A percentile compares a stretch with the other conserved stretches of the same genome.
These are phyloP conservation scores for Alternaria sp. DNA, from an alignment of 2,329 filamentous ascomycete genomes.

Conservation along the genomic window DNA sequence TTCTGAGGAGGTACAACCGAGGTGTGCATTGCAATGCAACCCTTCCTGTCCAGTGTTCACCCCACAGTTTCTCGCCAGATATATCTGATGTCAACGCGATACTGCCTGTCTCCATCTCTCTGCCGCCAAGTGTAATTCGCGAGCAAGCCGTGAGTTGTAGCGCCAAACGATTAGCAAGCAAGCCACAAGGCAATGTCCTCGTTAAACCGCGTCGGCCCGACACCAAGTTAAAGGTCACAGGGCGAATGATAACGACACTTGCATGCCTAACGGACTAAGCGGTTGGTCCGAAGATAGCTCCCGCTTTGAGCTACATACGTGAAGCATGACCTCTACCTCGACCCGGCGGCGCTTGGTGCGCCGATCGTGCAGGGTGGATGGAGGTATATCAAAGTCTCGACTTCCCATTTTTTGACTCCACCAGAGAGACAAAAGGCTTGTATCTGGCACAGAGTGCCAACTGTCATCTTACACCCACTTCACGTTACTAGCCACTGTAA, in stretches of 20 bases:
- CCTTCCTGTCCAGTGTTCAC: slow-evolving; percentile 31
- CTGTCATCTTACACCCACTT: slow-evolving; percentile 34
- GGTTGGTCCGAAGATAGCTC: slow-evolving; percentile 35
- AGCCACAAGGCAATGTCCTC: slow-evolving; percentile 17
- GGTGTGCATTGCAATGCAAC: slow-evolving; percentile 28
- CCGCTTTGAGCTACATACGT: slow-evolving; percentile 27
- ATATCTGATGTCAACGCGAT: slow-evolving; percentile 20
- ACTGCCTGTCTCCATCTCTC: slow-evolving; percentile 14
- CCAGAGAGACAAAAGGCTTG: slow-evolving; percentile 10
- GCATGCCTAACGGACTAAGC: slow-evolving; percentile 23
- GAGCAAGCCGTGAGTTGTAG: slow-evolving; percentile 5
- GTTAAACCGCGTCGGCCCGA: slow-evolving; percentile 27
- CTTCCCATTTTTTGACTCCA: slow-evolving; percentile 27
- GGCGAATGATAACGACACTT: slow-evolving; percentile 29
- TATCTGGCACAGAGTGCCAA: slow-evolving; percentile 22
- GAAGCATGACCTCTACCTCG: slow-evolving; percentile 41
- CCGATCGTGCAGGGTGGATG: slow-evolving; percentile 33
- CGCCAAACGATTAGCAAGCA: slow-evolving; percentile 8
- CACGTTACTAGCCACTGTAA: slow-evolving; percentile 17
- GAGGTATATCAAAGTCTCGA: slow-evolving; percentile 47
- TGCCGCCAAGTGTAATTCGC: slow-evolving; percentile 7
- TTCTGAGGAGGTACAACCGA: slow-evolving; percentile 44
- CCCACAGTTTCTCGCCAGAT: slow-evolving; percentile 40
- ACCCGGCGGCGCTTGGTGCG: slow-evolving; percentile 31
- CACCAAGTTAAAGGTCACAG: slow-evolving; percentile 17